These are phyloP conservation scores for Rhizopogon roseolus DNA, from an alignment of 768 basidiomycete genomes.

Conservation along the genomic window DNA sequence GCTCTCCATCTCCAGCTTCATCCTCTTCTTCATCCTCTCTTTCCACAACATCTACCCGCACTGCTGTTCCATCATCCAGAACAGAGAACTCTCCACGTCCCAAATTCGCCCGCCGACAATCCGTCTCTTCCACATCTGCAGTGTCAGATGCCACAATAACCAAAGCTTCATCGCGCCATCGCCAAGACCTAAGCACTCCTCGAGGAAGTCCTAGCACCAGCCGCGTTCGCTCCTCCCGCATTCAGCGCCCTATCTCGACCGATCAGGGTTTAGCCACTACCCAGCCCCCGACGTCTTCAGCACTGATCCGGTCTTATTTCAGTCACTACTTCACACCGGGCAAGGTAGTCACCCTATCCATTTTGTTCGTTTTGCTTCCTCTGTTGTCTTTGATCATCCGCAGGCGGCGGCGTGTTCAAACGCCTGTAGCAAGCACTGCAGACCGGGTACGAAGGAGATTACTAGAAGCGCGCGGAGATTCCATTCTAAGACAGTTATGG, in stretches of 20 bases:
- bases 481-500: slow-evolving; percentile 43
- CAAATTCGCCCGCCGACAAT: slow-evolving; percentile 9
- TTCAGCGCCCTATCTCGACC: slow-evolving; percentile 3
- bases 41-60: slow-evolving; percentile 71
- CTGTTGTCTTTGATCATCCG: slow-evolving; percentile 46
- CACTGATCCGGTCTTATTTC: slow-evolving; percentile 45
- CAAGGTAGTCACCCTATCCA: slow-evolving; percentile 41
- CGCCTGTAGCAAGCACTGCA: slow-evolving; percentile 34
- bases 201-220: slow-evolving; percentile 12
- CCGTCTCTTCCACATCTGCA: slow-evolving; percentile 17
- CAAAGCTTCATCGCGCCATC: slow-evolving; percentile 5
- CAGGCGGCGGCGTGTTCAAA: slow-evolving; percentile 33
- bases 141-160: slow-evolving; percentile 24
- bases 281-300: slow-evolving; percentile 22
- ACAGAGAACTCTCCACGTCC: slow-evolving; percentile 6
- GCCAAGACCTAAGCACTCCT: slow-evolving; percentile 5
- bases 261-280: slow-evolving; percentile 6
- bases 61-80: slow-evolving; percentile 48
- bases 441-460: slow-evolving; percentile 57
- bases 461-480: slow-evolving; percentile 31
- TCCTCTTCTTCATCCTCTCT: slow-evolving; percentile 62
- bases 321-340: slow-evolving; percentile 43
- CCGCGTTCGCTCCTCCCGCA: slow-evolving; percentile 7
- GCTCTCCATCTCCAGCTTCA: slow-evolving; percentile 38
- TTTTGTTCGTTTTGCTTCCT: slow-evolving; percentile 38